Evolutionary conservation across 352 stramenopile genomes (phyloP), one percentile per base, ranked within the genome.

Genomic region (Phytophthora pluvialis): DNA sequence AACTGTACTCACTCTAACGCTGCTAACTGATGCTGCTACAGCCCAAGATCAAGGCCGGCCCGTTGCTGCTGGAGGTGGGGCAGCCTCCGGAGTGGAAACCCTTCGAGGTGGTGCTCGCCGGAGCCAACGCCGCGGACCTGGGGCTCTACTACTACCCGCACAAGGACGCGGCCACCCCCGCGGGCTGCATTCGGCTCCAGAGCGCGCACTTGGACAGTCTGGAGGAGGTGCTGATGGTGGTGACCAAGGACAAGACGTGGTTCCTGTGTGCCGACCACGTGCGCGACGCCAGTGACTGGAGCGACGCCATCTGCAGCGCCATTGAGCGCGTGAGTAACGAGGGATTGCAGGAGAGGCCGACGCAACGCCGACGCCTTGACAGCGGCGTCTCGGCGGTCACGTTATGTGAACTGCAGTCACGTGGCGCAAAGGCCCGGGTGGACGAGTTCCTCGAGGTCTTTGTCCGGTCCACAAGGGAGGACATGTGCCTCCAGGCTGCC

Each of bases 361-460:
- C 35, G 10, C 64, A 54, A 32, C 53, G 66, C 9, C 70, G 75
- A n/a, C 72, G 80, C 4, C 66, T 90, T 8, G 79, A 74, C 9
- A 89, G 63, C 47, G 65, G 77, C 2, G 73, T 72, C 0, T 81
- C 83, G 0, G 48, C 67, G 9, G 53, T 77, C 15, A 89, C 81
- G 12, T 46, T 91, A 15, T 72, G 66, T 25, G 81, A 91, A 56
- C 80, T 93, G 31, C 85, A 91, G 67, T 81, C 79, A 6, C 79
- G 85, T 5, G 81, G 76, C 21, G 49, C 73, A 0, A 75, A 67
- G 21, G 64, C 81, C 1, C 77, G 82, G 8, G 78, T 90, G 38
- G 75, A 89, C 50, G 82, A 91, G 55, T 93, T 93, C 62, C 57
- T 93, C 1, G 83, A 90, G 52, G 69, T 93, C 11, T 89, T 91